These are phyloP conservation scores for Ceratonia siliqua DNA, from an alignment of 306 rosid genomes.

Conservation along the genomic window DNA sequence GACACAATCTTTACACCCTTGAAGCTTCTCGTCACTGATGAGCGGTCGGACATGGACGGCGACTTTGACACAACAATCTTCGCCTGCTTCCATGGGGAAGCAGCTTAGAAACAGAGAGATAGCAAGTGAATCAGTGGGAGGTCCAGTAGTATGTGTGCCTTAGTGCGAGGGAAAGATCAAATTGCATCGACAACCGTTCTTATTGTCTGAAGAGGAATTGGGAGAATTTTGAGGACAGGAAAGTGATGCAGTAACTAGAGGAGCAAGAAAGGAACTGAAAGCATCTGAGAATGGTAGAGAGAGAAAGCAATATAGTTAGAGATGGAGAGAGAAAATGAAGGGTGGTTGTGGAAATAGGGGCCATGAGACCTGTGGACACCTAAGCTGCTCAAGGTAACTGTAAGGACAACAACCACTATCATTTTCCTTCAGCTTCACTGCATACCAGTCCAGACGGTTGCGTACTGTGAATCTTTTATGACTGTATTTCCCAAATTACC, in stretches of 20 bases:
- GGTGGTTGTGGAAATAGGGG: conserved; percentile 45
- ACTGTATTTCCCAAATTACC: conserved; percentile 42
- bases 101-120: conserved; percentile 17
- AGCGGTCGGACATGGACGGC: conserved; percentile 97
- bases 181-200: neutral
- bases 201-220: neutral
- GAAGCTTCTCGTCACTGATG: conserved; percentile 86
- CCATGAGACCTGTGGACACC: conserved; percentile 15
- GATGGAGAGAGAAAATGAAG: conserved; percentile 32
- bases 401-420: conserved; percentile 56
- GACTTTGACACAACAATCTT: conserved; percentile 92
- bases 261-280: neutral
- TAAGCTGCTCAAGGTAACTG: conserved; percentile 40
- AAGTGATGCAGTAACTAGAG: conserved; percentile 1
- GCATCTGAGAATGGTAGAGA: conserved; percentile 40
- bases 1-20: conserved; percentile 98
- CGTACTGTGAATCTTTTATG: conserved; percentile 46
- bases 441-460: conserved; percentile 39
- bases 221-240: conserved; percentile 1
- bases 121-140: conserved; percentile 22
- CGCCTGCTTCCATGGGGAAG: conserved; percentile 76
- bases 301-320: conserved; percentile 43
- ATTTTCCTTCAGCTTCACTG: conserved; percentile 59
- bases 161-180: neutral
- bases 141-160: neutral